Conservation (phyloP, 1,284 basidiomycete genomes). For the Anthracocystis setariae region DNA sequence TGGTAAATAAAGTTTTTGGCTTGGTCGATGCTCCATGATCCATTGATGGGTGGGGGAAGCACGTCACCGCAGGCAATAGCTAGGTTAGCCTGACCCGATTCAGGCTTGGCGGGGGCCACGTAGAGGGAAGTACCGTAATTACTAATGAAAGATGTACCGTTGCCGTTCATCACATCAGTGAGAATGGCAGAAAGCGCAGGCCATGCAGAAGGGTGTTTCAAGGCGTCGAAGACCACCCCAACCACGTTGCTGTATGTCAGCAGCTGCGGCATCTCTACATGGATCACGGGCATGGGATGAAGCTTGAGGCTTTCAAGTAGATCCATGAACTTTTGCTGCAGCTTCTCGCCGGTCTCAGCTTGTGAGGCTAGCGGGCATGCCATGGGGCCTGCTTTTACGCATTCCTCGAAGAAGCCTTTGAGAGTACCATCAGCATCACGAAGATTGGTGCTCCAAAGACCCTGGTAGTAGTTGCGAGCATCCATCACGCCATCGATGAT, state of each 20-base stretch:
- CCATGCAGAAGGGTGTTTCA: constrained; percentile 49
- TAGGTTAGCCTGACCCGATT: constrained; percentile 27
- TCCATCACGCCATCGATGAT: constrained; percentile 56
- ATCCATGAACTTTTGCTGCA: constrained; percentile 36
- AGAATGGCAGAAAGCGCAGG: constrained; percentile 37
- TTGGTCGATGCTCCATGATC: constrained; percentile 31
- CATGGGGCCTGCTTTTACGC: constrained; percentile 40
- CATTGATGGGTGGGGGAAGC: constrained; percentile 10
- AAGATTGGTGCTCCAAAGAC: constrained; percentile 39
- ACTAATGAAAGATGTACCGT: constrained; percentile 39
- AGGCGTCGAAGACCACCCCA: constrained; percentile 25
- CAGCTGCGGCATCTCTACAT: constrained; percentile 43
- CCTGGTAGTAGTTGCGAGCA: constrained; percentile 44
- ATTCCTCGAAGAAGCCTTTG: constrained; percentile 41
- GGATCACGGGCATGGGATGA: constrained; percentile 34
- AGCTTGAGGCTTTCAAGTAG: constrained; percentile 43
- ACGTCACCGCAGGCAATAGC: constrained; percentile 49
- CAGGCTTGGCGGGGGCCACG: constrained; percentile 22
- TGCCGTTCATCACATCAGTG: constrained; percentile 41
- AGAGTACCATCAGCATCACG: constrained; percentile 39
- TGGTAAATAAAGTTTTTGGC: constrained; percentile 27
- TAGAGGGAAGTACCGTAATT: constrained; percentile 37
- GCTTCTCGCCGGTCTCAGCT: constrained; percentile 15
- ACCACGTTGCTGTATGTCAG: constrained; percentile 46
- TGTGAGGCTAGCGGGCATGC: constrained; percentile 39